Percentiles rank a stretch among this genome's conserved stretches.
Evolutionary conservation across 441 rosid genomes (phyloP).

Genomic region (Rhodomyrtus psidioides): DNA sequence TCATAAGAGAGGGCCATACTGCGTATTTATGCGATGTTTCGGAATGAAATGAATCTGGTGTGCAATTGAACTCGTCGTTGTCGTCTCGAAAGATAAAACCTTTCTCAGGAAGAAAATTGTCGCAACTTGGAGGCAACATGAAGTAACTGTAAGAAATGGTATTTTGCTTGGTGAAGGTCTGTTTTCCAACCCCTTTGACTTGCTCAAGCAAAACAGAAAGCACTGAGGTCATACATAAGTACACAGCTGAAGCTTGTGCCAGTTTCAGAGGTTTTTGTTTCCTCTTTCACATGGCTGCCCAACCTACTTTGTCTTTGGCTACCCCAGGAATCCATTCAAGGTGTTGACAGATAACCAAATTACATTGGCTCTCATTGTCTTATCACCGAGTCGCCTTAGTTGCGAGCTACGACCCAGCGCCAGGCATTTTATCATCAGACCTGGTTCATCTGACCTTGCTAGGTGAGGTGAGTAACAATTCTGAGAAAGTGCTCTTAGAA

Average conservation of each 20-base stretch:
- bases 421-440: background rate
- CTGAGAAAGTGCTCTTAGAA: background rate
- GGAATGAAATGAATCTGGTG: background rate
- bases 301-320: background rate
- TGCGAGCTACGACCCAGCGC: background rate
- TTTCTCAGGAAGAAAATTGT: background rate
- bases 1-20: background rate
- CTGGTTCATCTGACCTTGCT: background rate
- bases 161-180: background rate
- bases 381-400: background rate
- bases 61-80: background rate
- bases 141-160: background rate
- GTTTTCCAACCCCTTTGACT: background rate
- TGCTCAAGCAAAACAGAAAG: background rate
- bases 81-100: background rate
- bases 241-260: background rate
- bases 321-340: background rate
- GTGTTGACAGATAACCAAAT: background rate
- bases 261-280: background rate
- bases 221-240: background rate
- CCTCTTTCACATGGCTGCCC: background rate
- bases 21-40: background rate
- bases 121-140: background rate
- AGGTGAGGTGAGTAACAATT: background rate
- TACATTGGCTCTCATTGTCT: background rate